Evolutionary conservation across 768 basidiomycete species (phyloP).

Genomic region (Albatrellus ellisii): DNA sequence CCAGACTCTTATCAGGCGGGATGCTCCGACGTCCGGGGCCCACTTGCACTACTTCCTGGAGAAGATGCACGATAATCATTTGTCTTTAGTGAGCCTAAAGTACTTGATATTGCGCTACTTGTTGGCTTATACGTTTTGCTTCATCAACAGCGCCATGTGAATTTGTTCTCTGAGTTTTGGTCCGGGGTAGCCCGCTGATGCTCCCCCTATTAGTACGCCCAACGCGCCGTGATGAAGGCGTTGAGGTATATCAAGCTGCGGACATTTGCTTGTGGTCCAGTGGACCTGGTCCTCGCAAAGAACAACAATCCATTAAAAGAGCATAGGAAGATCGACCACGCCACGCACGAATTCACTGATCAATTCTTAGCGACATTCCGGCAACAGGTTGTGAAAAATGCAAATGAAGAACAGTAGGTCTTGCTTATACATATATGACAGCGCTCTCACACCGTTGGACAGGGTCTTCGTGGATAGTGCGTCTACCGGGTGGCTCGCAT

Average conservation of each 20-base stretch:
- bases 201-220: slow-evolving; percentile 37
- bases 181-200: neutral
- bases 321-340: slow-evolving; percentile 31
- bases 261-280: slow-evolving; percentile 42
- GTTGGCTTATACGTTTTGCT: slow-evolving; percentile 3
- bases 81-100: slow-evolving; percentile 41
- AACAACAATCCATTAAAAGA: slow-evolving; percentile 57
- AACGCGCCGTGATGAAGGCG: slow-evolving; percentile 66
- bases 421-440: neutral
- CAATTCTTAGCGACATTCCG: slow-evolving; percentile 45
- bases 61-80: slow-evolving; percentile 49
- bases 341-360: slow-evolving; percentile 37
- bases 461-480: slow-evolving; percentile 46
- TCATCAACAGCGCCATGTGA: slow-evolving; percentile 41
- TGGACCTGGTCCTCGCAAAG: slow-evolving; percentile 46
- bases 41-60: slow-evolving; percentile 47
- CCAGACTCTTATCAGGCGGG: slow-evolving; percentile 55
- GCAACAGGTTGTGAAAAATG: slow-evolving; percentile 27
- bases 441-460: slow-evolving; percentile 2
- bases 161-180: slow-evolving; percentile 11
- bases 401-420: slow-evolving; percentile 32
- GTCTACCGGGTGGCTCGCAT: slow-evolving; percentile 58
- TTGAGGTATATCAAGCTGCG: slow-evolving; percentile 73
- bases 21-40: slow-evolving; percentile 33
- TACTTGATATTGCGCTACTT: neutral